Evolutionary conservation across 805 yeast species (phyloP).

Genomic region (Komagataella pseudopastoris): DNA sequence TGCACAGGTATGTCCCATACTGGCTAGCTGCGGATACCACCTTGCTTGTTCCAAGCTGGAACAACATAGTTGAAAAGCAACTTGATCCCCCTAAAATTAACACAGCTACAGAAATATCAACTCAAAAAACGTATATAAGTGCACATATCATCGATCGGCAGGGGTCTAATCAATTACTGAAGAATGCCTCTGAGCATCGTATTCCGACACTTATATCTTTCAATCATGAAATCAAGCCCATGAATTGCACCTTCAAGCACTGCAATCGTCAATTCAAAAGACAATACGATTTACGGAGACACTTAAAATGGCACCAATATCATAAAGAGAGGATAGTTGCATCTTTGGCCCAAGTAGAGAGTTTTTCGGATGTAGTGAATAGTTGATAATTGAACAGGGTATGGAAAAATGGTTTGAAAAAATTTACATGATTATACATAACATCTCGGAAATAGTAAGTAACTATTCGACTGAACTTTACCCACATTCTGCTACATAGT

Average conservation of each 20-base stretch:
- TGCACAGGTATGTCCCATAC: conserved; percentile 14
- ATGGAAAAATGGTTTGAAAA: not conserved
- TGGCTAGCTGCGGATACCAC: not conserved
- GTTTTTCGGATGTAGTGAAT: not conserved
- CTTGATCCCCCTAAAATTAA: not conserved
- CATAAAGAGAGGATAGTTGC: conserved; percentile 1
- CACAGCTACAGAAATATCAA: not conserved
- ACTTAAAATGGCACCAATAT: conserved; percentile 37
- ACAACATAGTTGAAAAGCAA: not conserved
- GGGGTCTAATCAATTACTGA: not conserved
- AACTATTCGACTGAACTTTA: too few relatives aligned
- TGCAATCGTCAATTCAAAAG: conserved; percentile 43
- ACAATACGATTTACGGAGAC: conserved; percentile 33
- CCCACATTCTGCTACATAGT: too few relatives aligned
- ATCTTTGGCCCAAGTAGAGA: not conserved
- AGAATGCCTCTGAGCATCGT: not conserved
- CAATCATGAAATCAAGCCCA: conserved; percentile 21
- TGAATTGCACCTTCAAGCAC: conserved; percentile 28
- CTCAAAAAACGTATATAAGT: not conserved
- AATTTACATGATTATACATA: too few relatives aligned
- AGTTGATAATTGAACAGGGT: not conserved
- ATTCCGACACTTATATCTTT: conserved; percentile 18
- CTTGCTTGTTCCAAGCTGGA: not conserved
- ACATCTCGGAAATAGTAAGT: too few relatives aligned
- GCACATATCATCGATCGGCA: not conserved